These are phyloP conservation scores for Xeromyces bisporus DNA, from an alignment of 495 filamentous ascomycete genomes.

Conservation along the genomic window DNA sequence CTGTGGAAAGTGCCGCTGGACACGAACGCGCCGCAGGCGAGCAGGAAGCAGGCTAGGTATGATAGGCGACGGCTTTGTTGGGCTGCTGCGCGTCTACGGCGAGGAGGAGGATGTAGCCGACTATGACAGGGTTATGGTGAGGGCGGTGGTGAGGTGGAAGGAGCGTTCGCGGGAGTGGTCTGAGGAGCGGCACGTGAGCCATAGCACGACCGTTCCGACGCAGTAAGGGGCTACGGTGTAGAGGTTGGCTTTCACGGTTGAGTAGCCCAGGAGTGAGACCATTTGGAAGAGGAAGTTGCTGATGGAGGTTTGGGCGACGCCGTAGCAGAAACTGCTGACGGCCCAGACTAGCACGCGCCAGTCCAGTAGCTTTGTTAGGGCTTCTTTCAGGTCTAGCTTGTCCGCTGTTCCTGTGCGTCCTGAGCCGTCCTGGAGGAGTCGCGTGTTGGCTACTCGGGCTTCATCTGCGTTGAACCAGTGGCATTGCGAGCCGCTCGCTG, in stretches of 20 bases:
- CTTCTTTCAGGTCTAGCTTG: constrained; percentile 37
- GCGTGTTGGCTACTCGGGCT: background rate
- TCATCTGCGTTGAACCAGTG: constrained; percentile 1
- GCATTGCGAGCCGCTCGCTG: constrained; percentile 1
- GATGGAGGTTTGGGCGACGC: constrained; percentile 46
- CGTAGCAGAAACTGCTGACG: constrained; percentile 44
- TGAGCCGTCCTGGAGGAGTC: constrained; percentile 16
- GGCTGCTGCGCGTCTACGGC: constrained; percentile 35
- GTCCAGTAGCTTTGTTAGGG: constrained; percentile 18
- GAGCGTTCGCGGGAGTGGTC: constrained; percentile 3
- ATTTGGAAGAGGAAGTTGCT: constrained; percentile 49
- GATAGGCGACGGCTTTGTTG: constrained; percentile 37
- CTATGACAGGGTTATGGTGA: constrained; percentile 44
- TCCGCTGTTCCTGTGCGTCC: constrained; percentile 36
- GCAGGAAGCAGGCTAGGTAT: constrained; percentile 51
- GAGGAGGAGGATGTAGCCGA: constrained; percentile 49
- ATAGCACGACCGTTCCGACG: constrained; percentile 39
- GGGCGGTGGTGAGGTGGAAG: constrained; percentile 32
- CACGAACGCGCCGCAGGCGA: constrained; percentile 35
- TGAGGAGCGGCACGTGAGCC: constrained; percentile 42
- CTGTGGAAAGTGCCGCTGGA: constrained; percentile 17
- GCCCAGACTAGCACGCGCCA: constrained; percentile 32
- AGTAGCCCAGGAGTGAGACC: constrained; percentile 35
- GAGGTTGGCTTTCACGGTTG: constrained; percentile 43
- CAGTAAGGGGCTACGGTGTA: constrained; percentile 48